Evolutionary conservation across 495 filamentous ascomycete species (phyloP), one percentile per base, ranked within the genome.

Genomic region (Aspergillus nanangensis): DNA sequence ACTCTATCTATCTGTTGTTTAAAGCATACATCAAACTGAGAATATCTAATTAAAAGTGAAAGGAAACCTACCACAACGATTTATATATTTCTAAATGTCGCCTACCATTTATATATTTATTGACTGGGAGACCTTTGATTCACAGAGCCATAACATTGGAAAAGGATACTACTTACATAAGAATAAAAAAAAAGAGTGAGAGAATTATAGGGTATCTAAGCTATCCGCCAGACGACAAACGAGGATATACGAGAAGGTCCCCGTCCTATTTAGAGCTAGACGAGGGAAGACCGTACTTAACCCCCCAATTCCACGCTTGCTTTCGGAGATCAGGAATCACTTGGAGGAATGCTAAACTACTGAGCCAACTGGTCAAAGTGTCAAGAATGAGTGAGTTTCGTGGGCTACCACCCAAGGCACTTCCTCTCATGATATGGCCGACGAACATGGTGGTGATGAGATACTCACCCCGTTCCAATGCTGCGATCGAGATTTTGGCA

Each of bases 401-500:
- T 33, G 69, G 71, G 50, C 69, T 72, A 27, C 60, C 53, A 11
- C 71, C 71, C 27, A 74, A 61, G 21, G 71, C 58, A 17, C 60
- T 49, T 31, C 74, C 82, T 44, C 83, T 78, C 81, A 96, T 83
- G 42, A 84, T 47, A 45, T 77, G 57, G 11, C 88, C 85, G 48
- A 70, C 38, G 22, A 83, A 81, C 44, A 77, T 83, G 14, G 87
- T 86, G 4, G 83, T 81, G 29, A 95, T 78, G 52, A 88, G 65
- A 62, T 87, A 87, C 17, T 92, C 74, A 1, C 93, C 94, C 23
- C 66, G 76, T 67, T 98, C 92, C 45, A 98, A 66, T 3, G 81
- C 86, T 23, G 58, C 61, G 17, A 98, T 78, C n/a, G 85, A 74
- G 13, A 72, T 73, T 8, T 56, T 61, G 3, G 93, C 93, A 7